These are phyloP conservation scores for Viola pubescens DNA, from an alignment of 441 rosid genomes.

Conservation along the genomic window DNA sequence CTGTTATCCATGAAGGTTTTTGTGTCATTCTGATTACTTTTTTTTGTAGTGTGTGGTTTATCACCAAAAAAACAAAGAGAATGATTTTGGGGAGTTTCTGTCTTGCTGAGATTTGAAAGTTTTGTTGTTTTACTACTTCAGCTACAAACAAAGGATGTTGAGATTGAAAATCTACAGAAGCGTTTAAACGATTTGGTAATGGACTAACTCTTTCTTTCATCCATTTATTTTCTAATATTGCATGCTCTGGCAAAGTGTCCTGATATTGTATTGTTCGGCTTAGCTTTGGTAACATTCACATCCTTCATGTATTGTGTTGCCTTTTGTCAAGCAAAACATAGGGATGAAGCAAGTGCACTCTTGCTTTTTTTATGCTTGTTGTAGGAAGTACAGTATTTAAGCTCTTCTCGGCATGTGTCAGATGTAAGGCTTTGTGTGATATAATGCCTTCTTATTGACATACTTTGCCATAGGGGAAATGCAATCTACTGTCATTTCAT, in stretches of 20 bases:
- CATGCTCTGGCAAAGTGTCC: neutral
- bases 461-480: neutral
- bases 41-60: neutral
- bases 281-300: too few species aligned
- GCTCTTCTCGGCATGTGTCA: neutral
- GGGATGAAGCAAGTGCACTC: neutral
- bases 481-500: neutral
- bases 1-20: constrained; percentile 48
- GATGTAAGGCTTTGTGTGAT: neutral
- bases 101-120: constrained; percentile 10
- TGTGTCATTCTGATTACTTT: neutral
- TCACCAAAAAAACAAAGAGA: neutral
- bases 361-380: neutral
- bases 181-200: constrained; percentile 67
- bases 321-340: too few species aligned
- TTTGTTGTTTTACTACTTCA: constrained; percentile 22
- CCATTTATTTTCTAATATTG: neutral
- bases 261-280: neutral
- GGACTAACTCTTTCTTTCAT: neutral
- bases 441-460: neutral
- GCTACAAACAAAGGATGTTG: constrained; percentile 62
- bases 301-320: too few species aligned
- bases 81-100: constrained; percentile 6
- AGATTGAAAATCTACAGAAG: constrained; percentile 44
- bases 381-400: neutral